Conservation (phyloP, 768 basidiomycete genomes). For the Suillus americanus region DNA sequence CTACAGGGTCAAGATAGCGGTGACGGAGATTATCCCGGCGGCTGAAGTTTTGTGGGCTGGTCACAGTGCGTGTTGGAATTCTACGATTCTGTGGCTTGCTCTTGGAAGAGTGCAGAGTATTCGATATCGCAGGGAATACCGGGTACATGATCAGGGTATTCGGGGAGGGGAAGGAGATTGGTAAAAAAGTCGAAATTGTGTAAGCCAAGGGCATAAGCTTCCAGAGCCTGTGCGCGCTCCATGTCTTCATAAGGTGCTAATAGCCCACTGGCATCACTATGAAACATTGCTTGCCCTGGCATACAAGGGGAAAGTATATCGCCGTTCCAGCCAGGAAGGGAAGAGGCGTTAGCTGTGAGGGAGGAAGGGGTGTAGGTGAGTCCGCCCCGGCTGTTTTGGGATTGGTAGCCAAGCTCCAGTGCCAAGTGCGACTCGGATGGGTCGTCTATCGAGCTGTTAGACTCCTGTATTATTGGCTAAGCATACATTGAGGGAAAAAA, state of each 20-base stretch:
- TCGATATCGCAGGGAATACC: slow-evolving; percentile 1
- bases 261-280: slow-evolving; percentile 3
- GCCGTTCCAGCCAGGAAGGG: slow-evolving; percentile 42
- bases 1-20: background rate
- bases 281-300: slow-evolving; percentile 1
- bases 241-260: slow-evolving; percentile 15
- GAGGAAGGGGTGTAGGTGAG: slow-evolving; percentile 22
- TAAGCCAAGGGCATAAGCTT: slow-evolving; percentile 31
- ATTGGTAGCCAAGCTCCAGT: background rate
- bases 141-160: slow-evolving; percentile 5
- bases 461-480: background rate
- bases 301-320: slow-evolving; percentile 17
- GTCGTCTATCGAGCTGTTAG: background rate
- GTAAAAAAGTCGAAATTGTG: slow-evolving; percentile 25
- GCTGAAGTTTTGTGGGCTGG: background rate
- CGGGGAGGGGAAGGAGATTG: background rate
- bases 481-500: background rate
- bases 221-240: slow-evolving; percentile 28
- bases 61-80: background rate
- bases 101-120: slow-evolving; percentile 5
- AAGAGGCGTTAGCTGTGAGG: slow-evolving; percentile 34
- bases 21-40: background rate
- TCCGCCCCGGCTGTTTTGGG: background rate
- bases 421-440: background rate
- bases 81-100: slow-evolving; percentile 3